Conservation (phyloP, 352 stramenopile genomes). For the Aphanomyces invadans region DNA sequence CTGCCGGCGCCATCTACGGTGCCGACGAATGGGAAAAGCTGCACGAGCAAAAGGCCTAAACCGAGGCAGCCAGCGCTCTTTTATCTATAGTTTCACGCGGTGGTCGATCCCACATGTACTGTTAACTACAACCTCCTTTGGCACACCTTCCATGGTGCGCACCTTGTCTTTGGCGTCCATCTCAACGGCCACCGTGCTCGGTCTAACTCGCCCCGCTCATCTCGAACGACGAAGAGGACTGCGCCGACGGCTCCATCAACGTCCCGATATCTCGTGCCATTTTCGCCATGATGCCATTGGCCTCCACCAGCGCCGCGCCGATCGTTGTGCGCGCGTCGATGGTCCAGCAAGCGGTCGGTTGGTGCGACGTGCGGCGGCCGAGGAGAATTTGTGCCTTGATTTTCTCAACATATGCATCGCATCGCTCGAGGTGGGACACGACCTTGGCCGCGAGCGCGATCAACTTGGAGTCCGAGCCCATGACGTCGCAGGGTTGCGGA, state of each 20-base stretch:
- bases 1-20: conserved; percentile 14
- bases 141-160: too few species aligned
- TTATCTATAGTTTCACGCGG: neutral
- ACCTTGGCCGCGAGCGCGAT: conserved; percentile 45
- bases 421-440: conserved; percentile 52
- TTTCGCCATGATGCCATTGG: conserved; percentile 9
- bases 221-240: neutral
- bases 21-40: conserved; percentile 21
- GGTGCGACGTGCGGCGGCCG: too few species aligned
- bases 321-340: conserved; percentile 1
- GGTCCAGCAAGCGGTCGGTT: neutral
- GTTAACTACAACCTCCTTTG: neutral
- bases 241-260: conserved; percentile 7
- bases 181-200: too few species aligned
- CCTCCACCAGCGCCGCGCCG: neutral
- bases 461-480: conserved; percentile 27
- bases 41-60: neutral
- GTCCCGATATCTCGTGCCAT: neutral
- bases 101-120: neutral
- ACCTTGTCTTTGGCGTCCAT: too few species aligned
- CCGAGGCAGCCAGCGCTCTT: neutral
- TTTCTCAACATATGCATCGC: conserved; percentile 54
- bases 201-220: too few species aligned
- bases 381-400: conserved; percentile 35
- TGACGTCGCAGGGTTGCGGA: neutral